A percentile compares a stretch with the other conserved stretches of the same genome.
Conservation (phyloP, 2,329 filamentous ascomycete species). For the Pseudogymnoascus sp. region DNA sequence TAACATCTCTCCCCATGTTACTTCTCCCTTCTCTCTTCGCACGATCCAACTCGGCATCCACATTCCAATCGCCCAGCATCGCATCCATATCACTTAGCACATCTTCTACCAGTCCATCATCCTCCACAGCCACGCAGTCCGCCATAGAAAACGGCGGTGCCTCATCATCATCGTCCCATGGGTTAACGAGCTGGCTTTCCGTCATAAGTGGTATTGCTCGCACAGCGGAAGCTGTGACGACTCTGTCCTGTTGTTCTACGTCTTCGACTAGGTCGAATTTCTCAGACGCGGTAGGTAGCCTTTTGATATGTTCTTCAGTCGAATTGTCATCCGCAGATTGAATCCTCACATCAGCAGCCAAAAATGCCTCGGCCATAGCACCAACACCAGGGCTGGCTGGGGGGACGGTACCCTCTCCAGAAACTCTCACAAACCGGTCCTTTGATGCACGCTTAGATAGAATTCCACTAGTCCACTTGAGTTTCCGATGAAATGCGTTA, state of each 20-base stretch:
- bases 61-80: background rate
- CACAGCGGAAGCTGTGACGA: background rate
- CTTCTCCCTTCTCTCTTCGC: background rate
- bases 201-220: background rate
- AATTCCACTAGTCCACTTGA: background rate
- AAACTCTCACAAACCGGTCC: background rate
- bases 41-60: background rate
- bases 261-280: background rate
- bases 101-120: background rate
- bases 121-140: background rate
- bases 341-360: conserved; percentile 33
- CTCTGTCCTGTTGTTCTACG: background rate
- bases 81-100: conserved; percentile 2
- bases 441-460: background rate
- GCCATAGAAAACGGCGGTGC: background rate
- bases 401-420: background rate
- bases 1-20: background rate
- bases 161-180: background rate
- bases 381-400: conserved; percentile 22
- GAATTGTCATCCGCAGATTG: background rate
- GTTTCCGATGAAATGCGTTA: background rate
- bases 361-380: conserved; percentile 45
- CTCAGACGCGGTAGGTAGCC: background rate
- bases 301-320: background rate
- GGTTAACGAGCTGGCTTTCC: background rate